Conservation (phyloP, 2,329 filamentous ascomycete species). For the Colletotrichum coccodes region DNA sequence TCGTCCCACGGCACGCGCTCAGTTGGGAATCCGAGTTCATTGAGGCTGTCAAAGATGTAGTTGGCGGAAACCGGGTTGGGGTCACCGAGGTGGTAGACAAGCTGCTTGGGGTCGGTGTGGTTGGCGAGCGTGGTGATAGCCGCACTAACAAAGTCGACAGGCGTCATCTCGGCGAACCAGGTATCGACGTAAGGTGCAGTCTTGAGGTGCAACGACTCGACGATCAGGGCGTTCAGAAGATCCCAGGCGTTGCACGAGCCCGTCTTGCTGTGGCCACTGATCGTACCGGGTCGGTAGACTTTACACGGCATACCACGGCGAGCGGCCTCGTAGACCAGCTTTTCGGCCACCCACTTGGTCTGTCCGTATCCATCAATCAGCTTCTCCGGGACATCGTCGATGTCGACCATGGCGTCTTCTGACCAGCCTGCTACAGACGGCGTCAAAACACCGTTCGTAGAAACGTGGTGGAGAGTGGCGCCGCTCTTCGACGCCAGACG, state of each 20-base stretch:
- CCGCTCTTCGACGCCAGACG: conserved; percentile 74
- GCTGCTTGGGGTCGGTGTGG: conserved; percentile 69
- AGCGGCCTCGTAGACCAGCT: conserved; percentile 76
- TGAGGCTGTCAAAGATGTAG: conserved; percentile 71
- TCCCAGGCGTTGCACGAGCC: conserved; percentile 84
- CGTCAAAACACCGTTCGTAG: conserved; percentile 83
- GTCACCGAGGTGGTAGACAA: conserved; percentile 80
- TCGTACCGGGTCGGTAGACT: conserved; percentile 80
- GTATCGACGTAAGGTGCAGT: conserved; percentile 75
- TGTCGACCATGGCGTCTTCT: conserved; percentile 73
- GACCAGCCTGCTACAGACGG: conserved; percentile 76
- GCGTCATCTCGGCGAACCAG: conserved; percentile 87
- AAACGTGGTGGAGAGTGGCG: conserved; percentile 81
- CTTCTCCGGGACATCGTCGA: conserved; percentile 75
- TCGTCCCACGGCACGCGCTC: conserved; percentile 74
- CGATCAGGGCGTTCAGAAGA: conserved; percentile 78
- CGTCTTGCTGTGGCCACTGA: conserved; percentile 79
- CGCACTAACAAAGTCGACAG: conserved; percentile 82
- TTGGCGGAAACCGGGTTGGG: conserved; percentile 75
- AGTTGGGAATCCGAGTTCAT: conserved; percentile 76
- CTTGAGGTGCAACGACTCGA: conserved; percentile 80
- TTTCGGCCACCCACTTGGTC: conserved; percentile 85
- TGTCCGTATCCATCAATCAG: conserved; percentile 80
- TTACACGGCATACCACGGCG: conserved; percentile 75
- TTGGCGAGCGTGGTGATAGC: conserved; percentile 77